Evolutionary conservation across 2,329 filamentous ascomycete species (phyloP).

Genomic region (Xylaria sp.): DNA sequence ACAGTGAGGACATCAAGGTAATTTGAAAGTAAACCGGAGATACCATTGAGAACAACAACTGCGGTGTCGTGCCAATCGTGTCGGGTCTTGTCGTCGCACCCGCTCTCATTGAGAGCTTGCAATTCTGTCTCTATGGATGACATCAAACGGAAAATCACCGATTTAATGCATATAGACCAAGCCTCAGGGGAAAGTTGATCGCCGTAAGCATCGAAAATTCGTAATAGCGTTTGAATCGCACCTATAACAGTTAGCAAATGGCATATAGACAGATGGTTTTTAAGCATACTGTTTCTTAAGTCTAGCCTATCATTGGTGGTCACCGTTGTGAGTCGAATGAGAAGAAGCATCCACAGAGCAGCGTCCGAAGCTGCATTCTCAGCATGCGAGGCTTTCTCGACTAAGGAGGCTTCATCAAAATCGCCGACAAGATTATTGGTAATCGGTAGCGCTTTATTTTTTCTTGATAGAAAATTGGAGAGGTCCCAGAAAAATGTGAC

Average conservation of each 20-base stretch:
- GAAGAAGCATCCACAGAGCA: conserved; percentile 81
- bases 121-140: conserved; percentile 73
- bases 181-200: conserved; percentile 80
- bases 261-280: conserved; percentile 18
- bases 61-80: conserved; percentile 79
- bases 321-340: conserved; percentile 76
- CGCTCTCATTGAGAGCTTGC: conserved; percentile 51
- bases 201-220: conserved; percentile 92
- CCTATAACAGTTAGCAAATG: conserved; percentile 58
- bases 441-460: conserved; percentile 67
- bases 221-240: conserved; percentile 88
- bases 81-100: conserved; percentile 55
- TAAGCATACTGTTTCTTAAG: conserved; percentile 74
- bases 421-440: conserved; percentile 66
- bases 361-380: conserved; percentile 72
- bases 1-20: conserved; percentile 79
- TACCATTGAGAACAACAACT: conserved; percentile 77
- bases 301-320: conserved; percentile 79
- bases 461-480: conserved; percentile 82
- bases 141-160: conserved; percentile 82
- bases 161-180: conserved; percentile 85
- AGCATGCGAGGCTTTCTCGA: conserved; percentile 67
- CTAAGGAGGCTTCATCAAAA: conserved; percentile 66
- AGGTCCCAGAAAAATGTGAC: conserved; percentile 97
- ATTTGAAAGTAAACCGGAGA: conserved; percentile 77